phyloP scores from a whole-genome alignment of 768 basidiomycete genomes.

The Rickenella mellea region DNA sequence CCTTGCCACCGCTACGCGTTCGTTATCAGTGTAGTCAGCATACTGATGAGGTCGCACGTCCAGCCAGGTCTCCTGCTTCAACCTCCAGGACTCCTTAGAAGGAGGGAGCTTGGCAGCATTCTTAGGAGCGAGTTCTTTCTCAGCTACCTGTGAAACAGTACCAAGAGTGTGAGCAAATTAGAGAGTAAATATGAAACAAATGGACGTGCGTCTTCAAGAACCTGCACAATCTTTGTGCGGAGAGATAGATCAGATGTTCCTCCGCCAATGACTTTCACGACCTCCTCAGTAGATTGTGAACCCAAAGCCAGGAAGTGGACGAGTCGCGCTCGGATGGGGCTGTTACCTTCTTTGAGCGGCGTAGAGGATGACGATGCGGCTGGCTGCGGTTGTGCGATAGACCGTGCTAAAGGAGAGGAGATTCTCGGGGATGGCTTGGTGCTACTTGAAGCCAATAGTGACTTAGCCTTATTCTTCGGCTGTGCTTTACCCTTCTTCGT shows the following conservation, averaged over 20 bases:
- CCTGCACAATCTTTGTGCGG: conserved; percentile 33
- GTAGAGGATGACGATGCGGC: conserved; percentile 8
- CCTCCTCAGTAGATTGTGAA: conserved; percentile 30
- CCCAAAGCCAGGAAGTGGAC: conserved; percentile 47
- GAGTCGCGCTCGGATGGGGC: conserved; percentile 28
- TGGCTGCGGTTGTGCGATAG: conserved; percentile 12
- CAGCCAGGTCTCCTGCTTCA: conserved; percentile 50
- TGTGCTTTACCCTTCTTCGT: conserved; percentile 30
- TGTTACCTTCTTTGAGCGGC: conserved; percentile 12
- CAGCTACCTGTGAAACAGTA: conserved; percentile 35
- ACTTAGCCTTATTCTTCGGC: conserved; percentile 4
- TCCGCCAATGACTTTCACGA: conserved; percentile 36
- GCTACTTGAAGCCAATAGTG: conserved; percentile 5
- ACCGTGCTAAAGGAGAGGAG: conserved; percentile 19
- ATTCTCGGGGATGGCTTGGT: conserved; percentile 5
- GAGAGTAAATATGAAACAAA: not conserved
- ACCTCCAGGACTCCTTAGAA: conserved; percentile 33
- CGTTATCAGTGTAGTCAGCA: conserved; percentile 36
- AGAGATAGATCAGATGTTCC: conserved; percentile 21
- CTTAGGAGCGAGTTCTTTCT: conserved; percentile 7
- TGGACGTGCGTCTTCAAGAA: conserved; percentile 42
- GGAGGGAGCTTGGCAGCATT: conserved; percentile 28
- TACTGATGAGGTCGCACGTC: conserved; percentile 66
- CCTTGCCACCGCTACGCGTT: conserved; percentile 40
- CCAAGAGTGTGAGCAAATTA: not conserved